phyloP scores from a whole-genome alignment of 768 basidiomycete genomes.

The Psilocybe azurescens region DNA sequence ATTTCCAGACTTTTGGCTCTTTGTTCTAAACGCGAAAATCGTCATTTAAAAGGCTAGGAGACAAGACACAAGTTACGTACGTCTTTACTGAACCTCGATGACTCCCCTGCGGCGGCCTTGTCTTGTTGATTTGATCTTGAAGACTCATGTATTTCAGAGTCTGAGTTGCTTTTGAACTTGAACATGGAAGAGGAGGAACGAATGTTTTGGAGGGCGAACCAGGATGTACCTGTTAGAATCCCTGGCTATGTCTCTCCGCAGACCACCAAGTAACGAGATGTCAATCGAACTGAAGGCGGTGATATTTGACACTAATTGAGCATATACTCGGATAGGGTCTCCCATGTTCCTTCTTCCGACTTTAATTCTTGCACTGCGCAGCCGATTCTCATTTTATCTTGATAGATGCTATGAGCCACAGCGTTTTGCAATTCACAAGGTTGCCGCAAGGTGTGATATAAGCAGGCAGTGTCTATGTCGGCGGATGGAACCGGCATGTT shows the following conservation, averaged over 20 bases:
- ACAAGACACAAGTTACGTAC: background rate
- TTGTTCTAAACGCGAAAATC: background rate
- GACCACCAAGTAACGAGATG: background rate
- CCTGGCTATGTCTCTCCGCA: background rate
- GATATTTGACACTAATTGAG: background rate
- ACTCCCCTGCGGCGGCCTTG: background rate
- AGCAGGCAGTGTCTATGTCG: too few relatives aligned
- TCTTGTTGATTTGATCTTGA: background rate
- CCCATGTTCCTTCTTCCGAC: too few relatives aligned
- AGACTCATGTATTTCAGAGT: background rate
- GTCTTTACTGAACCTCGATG: conserved; percentile 1
- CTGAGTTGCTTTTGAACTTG: background rate
- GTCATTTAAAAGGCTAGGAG: background rate
- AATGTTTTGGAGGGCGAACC: background rate
- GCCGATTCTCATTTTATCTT: too few relatives aligned
- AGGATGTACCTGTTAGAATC: background rate
- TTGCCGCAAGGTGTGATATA: too few relatives aligned
- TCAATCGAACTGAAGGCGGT: background rate
- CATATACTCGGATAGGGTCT: background rate
- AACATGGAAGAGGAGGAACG: background rate
- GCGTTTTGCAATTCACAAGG: too few relatives aligned
- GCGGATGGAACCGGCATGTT: too few relatives aligned
- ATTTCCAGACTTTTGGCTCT: conserved; percentile 13
- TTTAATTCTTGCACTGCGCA: too few relatives aligned
- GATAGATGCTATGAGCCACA: too few relatives aligned